These are phyloP conservation scores for Rhizopogon vinicolor DNA, from an alignment of 768 basidiomycete genomes.

Conservation along the genomic window DNA sequence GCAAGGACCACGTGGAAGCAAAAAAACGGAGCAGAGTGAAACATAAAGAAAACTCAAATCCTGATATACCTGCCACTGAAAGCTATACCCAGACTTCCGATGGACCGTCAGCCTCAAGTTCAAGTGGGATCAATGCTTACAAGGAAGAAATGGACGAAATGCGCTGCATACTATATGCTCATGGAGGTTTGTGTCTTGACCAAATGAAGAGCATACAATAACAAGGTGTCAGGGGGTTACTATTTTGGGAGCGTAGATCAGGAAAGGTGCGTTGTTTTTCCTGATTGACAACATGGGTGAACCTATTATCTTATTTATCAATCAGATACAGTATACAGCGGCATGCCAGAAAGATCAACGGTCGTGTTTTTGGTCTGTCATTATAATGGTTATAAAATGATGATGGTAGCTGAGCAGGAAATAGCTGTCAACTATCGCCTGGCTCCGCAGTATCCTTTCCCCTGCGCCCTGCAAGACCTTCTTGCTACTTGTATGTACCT, in stretches of 20 bases:
- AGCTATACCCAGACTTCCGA: conserved; percentile 7
- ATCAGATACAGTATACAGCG: conserved; percentile 71
- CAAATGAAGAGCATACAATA: neutral
- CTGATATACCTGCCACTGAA: neutral
- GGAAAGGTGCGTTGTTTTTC: conserved; percentile 43
- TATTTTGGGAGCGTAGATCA: conserved; percentile 81
- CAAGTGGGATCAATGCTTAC: conserved; percentile 36
- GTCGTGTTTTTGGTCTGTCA: conserved; percentile 71
- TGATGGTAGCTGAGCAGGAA: conserved; percentile 11
- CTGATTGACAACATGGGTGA: neutral
- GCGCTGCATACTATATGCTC: conserved; percentile 78
- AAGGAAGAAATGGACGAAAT: conserved; percentile 76
- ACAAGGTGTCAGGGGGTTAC: conserved; percentile 56
- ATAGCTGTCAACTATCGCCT: conserved; percentile 77
- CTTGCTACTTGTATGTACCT: conserved; percentile 72
- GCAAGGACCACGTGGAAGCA: conserved; percentile 75
- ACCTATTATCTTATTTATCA: neutral
- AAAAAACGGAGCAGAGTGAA: conserved; percentile 52
- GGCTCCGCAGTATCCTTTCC: conserved; percentile 97
- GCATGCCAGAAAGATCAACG: conserved; percentile 88
- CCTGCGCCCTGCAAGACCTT: conserved; percentile 85
- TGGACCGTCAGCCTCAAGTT: conserved; percentile 12
- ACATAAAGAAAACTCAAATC: conserved; percentile 14
- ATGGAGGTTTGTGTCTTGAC: conserved; percentile 53
- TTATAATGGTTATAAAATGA: neutral